Evolutionary conservation across 495 filamentous ascomycete species (phyloP).

Genomic region (Penicillium odoratum): DNA sequence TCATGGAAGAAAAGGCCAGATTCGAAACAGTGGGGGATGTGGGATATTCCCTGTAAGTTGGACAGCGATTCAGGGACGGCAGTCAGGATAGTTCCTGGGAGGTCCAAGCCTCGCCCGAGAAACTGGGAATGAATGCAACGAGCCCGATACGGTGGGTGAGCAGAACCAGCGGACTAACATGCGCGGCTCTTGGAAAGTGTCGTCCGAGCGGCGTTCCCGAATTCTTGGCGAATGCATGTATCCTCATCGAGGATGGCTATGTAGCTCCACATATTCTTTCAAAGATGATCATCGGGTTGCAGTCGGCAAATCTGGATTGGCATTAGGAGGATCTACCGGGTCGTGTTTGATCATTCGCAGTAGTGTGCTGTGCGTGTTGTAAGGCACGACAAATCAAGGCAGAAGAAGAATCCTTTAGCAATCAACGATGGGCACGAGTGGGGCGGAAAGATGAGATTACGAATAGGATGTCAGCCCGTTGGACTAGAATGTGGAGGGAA

Average conservation of each 20-base stretch:
- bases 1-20: not conserved
- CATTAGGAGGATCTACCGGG: not conserved
- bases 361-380: not conserved
- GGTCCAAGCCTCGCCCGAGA: not conserved
- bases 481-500: conserved; percentile 20
- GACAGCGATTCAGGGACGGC: not conserved
- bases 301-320: not conserved
- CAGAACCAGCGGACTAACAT: not conserved
- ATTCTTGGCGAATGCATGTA: not conserved
- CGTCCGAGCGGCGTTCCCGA: conserved; percentile 14
- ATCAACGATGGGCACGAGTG: conserved; percentile 2
- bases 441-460: conserved; percentile 12
- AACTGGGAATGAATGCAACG: conserved; percentile 16
- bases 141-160: conserved; percentile 8
- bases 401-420: not conserved
- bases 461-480: conserved; percentile 16
- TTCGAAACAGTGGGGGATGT: not conserved
- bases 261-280: not conserved
- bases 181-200: conserved; percentile 13
- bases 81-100: not conserved
- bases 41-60: not conserved
- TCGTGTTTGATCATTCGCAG: not conserved
- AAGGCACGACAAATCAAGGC: not conserved
- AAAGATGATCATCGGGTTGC: not conserved
- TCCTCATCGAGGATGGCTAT: not conserved